These are phyloP conservation scores for Spathaspora sp. DNA, from an alignment of 1,139 yeast genomes.

Conservation along the genomic window DNA sequence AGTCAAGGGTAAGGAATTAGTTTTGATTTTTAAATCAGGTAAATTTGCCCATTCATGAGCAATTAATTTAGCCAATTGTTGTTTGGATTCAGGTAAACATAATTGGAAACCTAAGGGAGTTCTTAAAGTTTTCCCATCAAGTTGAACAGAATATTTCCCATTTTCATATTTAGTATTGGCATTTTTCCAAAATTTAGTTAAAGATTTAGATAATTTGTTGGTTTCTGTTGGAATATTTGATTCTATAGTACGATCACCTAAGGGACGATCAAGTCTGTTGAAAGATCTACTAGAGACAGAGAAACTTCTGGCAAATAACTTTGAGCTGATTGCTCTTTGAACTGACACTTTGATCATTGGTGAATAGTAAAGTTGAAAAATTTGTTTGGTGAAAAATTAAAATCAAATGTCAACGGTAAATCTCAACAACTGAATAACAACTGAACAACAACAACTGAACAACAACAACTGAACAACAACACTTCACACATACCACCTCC, in stretches of 20 bases:
- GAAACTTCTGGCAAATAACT: neutral
- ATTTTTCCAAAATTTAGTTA: slow-evolving; percentile 82
- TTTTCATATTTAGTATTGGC: slow-evolving; percentile 49
- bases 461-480: neutral
- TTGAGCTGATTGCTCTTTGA: neutral
- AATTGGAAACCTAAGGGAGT: slow-evolving; percentile 82
- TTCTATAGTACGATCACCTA: slow-evolving; percentile 49
- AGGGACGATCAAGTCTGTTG: slow-evolving; percentile 3
- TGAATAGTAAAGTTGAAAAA: neutral
- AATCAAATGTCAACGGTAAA: too few species aligned
- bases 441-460: neutral
- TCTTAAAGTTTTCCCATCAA: slow-evolving; percentile 75
- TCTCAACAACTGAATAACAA: neutral
- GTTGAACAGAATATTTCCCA: slow-evolving; percentile 49
- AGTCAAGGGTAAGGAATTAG: slow-evolving; percentile 82
- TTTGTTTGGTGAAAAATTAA: neutral
- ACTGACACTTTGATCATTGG: neutral
- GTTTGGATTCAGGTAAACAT: slow-evolving; percentile 59
- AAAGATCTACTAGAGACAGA: slow-evolving; percentile 17
- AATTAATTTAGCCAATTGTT: slow-evolving; percentile 67
- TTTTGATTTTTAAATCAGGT: slow-evolving; percentile 69
- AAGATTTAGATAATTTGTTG: slow-evolving; percentile 67
- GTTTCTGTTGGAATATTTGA: slow-evolving; percentile 60
- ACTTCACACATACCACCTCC: slow-evolving; percentile 19
- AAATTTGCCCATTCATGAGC: slow-evolving; percentile 87